These are phyloP conservation scores for Pyrenochaeta sp. DNA, from an alignment of 2,329 filamentous ascomycete genomes.

Conservation along the genomic window DNA sequence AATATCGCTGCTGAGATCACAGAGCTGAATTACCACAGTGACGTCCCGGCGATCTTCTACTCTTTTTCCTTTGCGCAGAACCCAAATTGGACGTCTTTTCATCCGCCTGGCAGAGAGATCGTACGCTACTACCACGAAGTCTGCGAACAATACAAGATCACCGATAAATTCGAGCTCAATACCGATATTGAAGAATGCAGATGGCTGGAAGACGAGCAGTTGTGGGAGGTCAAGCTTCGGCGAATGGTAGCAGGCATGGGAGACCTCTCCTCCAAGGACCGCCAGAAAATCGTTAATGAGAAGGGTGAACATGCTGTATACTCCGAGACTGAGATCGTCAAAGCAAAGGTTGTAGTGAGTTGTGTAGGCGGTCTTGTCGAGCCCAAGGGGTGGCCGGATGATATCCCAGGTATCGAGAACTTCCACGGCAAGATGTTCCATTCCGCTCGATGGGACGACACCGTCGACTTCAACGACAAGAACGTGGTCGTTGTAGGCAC, in stretches of 20 bases:
- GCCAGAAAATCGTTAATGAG: constrained; percentile 53
- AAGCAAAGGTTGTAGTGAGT: constrained; percentile 64
- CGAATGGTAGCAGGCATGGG: constrained; percentile 63
- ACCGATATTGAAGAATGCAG: constrained; percentile 62
- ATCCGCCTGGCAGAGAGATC: constrained; percentile 60
- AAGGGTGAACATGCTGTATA: constrained; percentile 59
- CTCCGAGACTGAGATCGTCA: constrained; percentile 60
- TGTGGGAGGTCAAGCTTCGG: constrained; percentile 64
- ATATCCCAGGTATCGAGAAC: constrained; percentile 61
- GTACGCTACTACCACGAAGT: constrained; percentile 62
- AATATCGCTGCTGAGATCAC: background rate
- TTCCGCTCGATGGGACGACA: constrained; percentile 65
- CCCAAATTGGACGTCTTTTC: constrained; percentile 59
- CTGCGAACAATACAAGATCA: constrained; percentile 61
- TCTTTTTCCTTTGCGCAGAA: constrained; percentile 66
- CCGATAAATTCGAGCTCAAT: constrained; percentile 67
- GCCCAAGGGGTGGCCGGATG: constrained; percentile 60
- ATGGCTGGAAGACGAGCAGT: constrained; percentile 62
- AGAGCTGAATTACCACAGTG: constrained; percentile 28
- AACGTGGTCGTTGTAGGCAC: constrained; percentile 66
- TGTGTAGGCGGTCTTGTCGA: constrained; percentile 66
- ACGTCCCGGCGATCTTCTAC: constrained; percentile 64
- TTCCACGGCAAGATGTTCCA: constrained; percentile 67
- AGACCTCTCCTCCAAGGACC: constrained; percentile 60
- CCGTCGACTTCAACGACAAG: constrained; percentile 62